These are phyloP conservation scores for Filosporella fistucella DNA, from an alignment of 495 filamentous ascomycete genomes.

Conservation along the genomic window DNA sequence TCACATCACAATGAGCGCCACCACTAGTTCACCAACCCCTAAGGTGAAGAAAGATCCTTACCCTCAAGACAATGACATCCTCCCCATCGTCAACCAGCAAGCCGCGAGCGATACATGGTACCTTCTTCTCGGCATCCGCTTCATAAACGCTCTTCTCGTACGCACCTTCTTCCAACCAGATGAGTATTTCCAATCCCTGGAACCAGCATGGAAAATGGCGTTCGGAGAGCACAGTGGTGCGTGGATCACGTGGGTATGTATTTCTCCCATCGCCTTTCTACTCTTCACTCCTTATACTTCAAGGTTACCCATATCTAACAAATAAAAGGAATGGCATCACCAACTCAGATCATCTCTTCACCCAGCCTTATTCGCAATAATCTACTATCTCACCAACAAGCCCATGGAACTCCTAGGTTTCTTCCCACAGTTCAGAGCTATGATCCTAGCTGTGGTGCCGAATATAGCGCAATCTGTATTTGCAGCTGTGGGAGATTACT, in stretches of 20 bases:
- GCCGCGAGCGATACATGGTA: constrained; percentile 43
- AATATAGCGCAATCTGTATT: constrained; percentile 72
- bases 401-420: constrained; percentile 45
- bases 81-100: constrained; percentile 16
- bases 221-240: constrained; percentile 76
- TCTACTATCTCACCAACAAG: constrained; percentile 61
- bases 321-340: constrained; percentile 81
- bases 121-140: constrained; percentile 69
- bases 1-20: no score
- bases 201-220: constrained; percentile 88
- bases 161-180: constrained; percentile 99
- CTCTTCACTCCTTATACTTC: no score
- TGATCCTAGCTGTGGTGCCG: constrained; percentile 66
- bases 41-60: no score
- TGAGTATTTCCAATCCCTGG: constrained; percentile 94
- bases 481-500: constrained; percentile 78
- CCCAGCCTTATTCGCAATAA: constrained; percentile 73
- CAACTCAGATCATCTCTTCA: constrained; percentile 91
- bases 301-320: constrained; percentile 1
- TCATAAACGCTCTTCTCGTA: constrained; percentile 78
- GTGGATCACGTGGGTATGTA: constrained; percentile 89
- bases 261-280: not conserved
- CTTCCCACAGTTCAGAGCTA: constrained; percentile 45
- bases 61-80: constrained; percentile 9
- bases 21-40: no score